A percentile compares a stretch with the other conserved stretches of the same genome.
Evolutionary conservation across 306 rosid species (phyloP).

Genomic region (Clitoria ternatea): DNA sequence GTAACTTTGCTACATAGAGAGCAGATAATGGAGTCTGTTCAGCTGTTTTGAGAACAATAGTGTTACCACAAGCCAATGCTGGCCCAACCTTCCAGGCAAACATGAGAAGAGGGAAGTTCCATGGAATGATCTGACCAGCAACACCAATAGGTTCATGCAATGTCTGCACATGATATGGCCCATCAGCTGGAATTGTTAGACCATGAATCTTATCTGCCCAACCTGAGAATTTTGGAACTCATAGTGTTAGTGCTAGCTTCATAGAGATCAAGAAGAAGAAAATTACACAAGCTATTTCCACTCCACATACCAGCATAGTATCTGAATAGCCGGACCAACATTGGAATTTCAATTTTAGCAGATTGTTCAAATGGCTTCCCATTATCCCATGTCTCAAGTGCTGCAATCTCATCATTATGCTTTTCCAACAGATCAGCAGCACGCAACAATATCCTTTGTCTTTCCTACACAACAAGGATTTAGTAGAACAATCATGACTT

Average conservation of each 20-base stretch:
- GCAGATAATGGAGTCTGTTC: conserved; percentile 88
- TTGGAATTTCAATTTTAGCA: conserved; percentile 53
- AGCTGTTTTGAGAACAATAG: conserved; percentile 71
- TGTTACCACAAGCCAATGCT: conserved; percentile 36
- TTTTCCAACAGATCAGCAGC: conserved; percentile 76
- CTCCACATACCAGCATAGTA: conserved; percentile 64
- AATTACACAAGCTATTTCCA: background rate
- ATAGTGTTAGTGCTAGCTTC: background rate
- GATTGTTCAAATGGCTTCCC: conserved; percentile 81
- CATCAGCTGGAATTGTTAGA: background rate
- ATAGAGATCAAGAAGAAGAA: background rate
- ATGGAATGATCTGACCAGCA: conserved; percentile 9
- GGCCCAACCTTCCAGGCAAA: conserved; percentile 8
- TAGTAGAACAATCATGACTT: background rate
- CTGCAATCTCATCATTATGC: conserved; percentile 60
- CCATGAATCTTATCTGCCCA: conserved; percentile 19
- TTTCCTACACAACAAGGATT: conserved; percentile 42
- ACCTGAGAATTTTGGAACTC: background rate
- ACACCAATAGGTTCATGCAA: conserved; percentile 5
- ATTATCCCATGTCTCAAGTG: conserved; percentile 81
- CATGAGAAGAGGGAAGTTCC: conserved; percentile 14
- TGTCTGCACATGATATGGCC: background rate
- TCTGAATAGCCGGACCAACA: conserved; percentile 53
- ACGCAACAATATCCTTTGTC: conserved; percentile 52
- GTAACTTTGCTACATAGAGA: conserved; percentile 44